Conservation (phyloP, 305 asterid genomes). For the Fraxinus albicans region DNA sequence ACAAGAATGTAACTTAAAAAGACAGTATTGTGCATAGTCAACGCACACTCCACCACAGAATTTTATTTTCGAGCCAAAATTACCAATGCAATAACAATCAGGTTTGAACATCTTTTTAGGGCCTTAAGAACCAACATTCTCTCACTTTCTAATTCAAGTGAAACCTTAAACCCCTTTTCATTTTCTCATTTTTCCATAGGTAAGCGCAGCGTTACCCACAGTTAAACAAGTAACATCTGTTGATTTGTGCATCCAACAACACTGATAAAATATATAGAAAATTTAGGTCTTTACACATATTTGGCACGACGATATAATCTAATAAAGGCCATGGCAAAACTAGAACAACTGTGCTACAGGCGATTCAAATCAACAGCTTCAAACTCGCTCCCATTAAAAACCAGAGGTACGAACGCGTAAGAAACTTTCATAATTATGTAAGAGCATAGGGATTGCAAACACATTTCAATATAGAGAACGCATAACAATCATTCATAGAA, state of each 20-base stretch:
- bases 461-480: not conserved
- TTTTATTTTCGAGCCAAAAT: not conserved
- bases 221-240: not conserved
- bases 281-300: not conserved
- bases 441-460: not conserved
- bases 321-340: not conserved
- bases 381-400: not conserved
- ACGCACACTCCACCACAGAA: not conserved
- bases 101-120: not conserved
- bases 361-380: not conserved
- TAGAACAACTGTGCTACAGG: not conserved
- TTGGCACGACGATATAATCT: not conserved
- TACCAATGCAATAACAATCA: not conserved
- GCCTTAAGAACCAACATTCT: not conserved
- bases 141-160: not conserved
- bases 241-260: not conserved
- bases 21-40: not conserved
- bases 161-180: not conserved
- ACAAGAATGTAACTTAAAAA: not conserved
- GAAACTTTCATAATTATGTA: not conserved
- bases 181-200: not conserved
- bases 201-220: not conserved
- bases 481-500: not conserved
- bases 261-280: not conserved
- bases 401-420: not conserved